Evolutionary conservation across 2,329 filamentous ascomycete species (phyloP), one percentile per base, ranked within the genome.

Genomic region (Claviceps capensis): DNA sequence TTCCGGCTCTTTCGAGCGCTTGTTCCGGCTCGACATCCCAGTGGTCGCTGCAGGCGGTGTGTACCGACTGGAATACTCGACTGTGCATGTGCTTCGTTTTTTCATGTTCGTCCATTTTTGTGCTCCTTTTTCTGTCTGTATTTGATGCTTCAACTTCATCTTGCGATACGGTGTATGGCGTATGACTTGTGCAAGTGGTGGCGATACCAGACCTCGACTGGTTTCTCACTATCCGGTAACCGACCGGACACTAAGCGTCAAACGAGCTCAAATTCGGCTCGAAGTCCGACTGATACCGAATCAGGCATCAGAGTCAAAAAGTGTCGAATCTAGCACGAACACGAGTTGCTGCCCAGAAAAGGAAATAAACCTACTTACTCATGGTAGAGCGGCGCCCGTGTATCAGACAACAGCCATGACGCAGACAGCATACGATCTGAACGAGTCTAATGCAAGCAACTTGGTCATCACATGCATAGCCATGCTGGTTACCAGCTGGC

Each of bases 401-500:
- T 22, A 23, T 26, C 42, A 22, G 37, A 45, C 17, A 48, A 45
- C 16, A 47, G 38, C 43, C 56, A 71, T 70, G 68, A 61, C 59
- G 53, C 55, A 58, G 26, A 41, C 41, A 38, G 19, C 53, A 23
- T 55, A 67, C 52, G 59, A 72, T 52, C 58, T 68, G 41, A 58
- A 54, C 36, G 66, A 72, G 54, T 64, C 69, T 58, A 72, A 72
- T 57, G 68, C 67, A 56, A 57, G 53, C 34, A 59, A 62, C 38
- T 58, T 74, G 50, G 59, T 72, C 23, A 61, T 53, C 52, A 66
- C 69, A 26, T 65, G 65, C 42, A 58, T 64, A 40, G 53, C 63
- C 16, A 65, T 75, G 45, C 62, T 75, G 46, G 56, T 55, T 17
- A 54, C 73, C 17, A 72, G 65, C 47, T 73, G 69, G 66, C 51